A percentile compares a stretch with the other conserved stretches of the same genome.
These are phyloP conservation scores for Mycena sanguinolenta DNA, from an alignment of 768 basidiomycete genomes.

Conservation along the genomic window DNA sequence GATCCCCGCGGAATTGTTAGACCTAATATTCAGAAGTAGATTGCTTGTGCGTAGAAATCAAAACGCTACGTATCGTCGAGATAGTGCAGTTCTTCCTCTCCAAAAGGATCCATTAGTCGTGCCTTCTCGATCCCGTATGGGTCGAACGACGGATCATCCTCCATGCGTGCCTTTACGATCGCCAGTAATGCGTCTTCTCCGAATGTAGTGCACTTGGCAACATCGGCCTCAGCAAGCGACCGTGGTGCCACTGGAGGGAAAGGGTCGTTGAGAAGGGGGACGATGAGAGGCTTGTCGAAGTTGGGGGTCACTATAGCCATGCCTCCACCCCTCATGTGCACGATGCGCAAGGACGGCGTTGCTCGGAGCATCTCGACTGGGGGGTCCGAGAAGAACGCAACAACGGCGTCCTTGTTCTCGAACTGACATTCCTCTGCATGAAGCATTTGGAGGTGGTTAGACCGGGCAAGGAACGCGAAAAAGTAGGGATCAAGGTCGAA, in stretches of 20 bases:
- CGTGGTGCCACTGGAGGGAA: constrained; percentile 10
- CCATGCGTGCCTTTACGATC: not conserved
- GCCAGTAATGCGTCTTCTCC: not conserved
- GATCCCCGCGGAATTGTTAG: not conserved
- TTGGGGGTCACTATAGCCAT: constrained; percentile 18
- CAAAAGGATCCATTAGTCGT: constrained; percentile 17
- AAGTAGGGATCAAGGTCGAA: constrained; percentile 7
- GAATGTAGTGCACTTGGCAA: not conserved
- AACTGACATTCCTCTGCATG: too few species aligned
- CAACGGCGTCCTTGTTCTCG: too few species aligned
- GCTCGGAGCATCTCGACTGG: not conserved
- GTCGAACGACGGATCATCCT: constrained; percentile 7
- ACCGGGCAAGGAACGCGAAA: constrained; percentile 21
- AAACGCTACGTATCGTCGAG: too few species aligned
- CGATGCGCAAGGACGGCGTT: constrained; percentile 17
- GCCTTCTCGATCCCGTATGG: constrained; percentile 21
- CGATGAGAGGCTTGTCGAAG: constrained; percentile 5
- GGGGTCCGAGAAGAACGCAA: constrained; percentile 20
- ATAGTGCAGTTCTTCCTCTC: constrained; percentile 16
- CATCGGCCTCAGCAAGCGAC: constrained; percentile 17
- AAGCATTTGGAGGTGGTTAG: constrained; percentile 33
- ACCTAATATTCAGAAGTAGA: too few species aligned
- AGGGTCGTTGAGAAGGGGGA: constrained; percentile 1
- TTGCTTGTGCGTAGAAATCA: too few species aligned
- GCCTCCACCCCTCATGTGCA: constrained; percentile 13